These are phyloP conservation scores for Neopestalotiopsis rosae DNA, from an alignment of 2,329 filamentous ascomycete species.

Conservation along the genomic window DNA sequence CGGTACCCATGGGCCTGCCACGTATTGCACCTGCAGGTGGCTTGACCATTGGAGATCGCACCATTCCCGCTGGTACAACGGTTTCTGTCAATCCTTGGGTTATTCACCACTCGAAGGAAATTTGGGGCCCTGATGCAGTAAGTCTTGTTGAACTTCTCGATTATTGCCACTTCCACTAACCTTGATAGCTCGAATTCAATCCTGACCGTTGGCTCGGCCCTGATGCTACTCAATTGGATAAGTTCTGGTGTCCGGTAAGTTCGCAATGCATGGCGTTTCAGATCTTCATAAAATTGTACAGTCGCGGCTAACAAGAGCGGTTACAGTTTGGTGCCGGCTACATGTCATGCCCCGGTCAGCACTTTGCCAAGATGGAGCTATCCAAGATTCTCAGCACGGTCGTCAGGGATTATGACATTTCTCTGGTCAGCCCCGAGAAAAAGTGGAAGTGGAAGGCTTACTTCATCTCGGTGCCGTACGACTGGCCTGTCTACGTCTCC, in stretches of 20 bases:
- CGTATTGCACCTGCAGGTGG: slow-evolving; percentile 32
- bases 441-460: slow-evolving; percentile 39
- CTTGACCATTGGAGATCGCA: slow-evolving; percentile 29
- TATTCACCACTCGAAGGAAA: slow-evolving; percentile 33
- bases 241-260: slow-evolving; percentile 28
- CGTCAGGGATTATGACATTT: slow-evolving; percentile 38
- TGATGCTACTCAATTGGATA: slow-evolving; percentile 28
- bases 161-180: not conserved
- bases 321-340: slow-evolving; percentile 41
- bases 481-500: slow-evolving; percentile 26
- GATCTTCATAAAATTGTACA: too few species aligned
- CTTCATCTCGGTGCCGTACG: slow-evolving; percentile 36
- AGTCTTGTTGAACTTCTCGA: not conserved
- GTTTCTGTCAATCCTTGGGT: slow-evolving; percentile 42
- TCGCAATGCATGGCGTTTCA: not conserved
- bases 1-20: slow-evolving; percentile 33
- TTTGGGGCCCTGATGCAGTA: slow-evolving; percentile 38
- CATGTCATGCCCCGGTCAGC: slow-evolving; percentile 39
- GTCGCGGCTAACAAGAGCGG: not conserved
- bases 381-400: slow-evolving; percentile 39
- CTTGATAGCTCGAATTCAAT: slow-evolving; percentile 29
- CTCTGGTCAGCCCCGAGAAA: slow-evolving; percentile 31
- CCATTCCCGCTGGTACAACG: slow-evolving; percentile 35
- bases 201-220: slow-evolving; percentile 39
- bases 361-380: slow-evolving; percentile 41